Evolutionary conservation across 345 rosid species (phyloP), one percentile per base, ranked within the genome.

Genomic region (Citrus hindsii): DNA sequence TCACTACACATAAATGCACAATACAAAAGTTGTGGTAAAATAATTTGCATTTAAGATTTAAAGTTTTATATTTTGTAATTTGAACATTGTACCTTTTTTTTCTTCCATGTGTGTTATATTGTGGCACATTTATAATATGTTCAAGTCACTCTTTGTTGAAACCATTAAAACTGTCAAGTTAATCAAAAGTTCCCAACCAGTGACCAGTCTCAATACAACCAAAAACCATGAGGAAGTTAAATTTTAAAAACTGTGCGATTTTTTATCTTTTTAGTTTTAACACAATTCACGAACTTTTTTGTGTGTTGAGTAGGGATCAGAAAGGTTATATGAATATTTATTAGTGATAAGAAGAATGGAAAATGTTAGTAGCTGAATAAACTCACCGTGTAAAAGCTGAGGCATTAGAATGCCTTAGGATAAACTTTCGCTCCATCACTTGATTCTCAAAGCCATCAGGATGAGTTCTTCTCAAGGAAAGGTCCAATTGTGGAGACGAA

Each of bases 371-470:
- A 25, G 65, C 78, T 42, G 76, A 30, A 67, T 42, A 71, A 67
- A 80, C 92, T 83, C 78, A 90, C 98, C 92, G 83, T 6, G 94
- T 84, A 81, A 95, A 95, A 79, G 99, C 98, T 0, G 98, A 95
- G 84, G 94, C 90, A 88, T 85, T 84, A 59, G 98, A 93, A 62
- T 89, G 98, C 84, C 86, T 85, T 33, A 95, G 89, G 32, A 81
- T 80, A 19, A 84, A 87, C 68, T 78, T 83, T 76, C 88, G 93
- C 80, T 86, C 92, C 14, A 86, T 71, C 62, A 61, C 69, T 62
- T 83, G 89, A 82, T 82, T 82, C 79, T 87, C 93, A 4, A 85
- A 83, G 69, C 79, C 67, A 61, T 78, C 35, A 22, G 82, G 68
- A 68, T 81, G 84, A 14, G 88, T 81, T 84, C 96, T 86, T 85